These are phyloP conservation scores for Cotoneaster glaucophyllus DNA, from an alignment of 306 rosid genomes.

Conservation along the genomic window DNA sequence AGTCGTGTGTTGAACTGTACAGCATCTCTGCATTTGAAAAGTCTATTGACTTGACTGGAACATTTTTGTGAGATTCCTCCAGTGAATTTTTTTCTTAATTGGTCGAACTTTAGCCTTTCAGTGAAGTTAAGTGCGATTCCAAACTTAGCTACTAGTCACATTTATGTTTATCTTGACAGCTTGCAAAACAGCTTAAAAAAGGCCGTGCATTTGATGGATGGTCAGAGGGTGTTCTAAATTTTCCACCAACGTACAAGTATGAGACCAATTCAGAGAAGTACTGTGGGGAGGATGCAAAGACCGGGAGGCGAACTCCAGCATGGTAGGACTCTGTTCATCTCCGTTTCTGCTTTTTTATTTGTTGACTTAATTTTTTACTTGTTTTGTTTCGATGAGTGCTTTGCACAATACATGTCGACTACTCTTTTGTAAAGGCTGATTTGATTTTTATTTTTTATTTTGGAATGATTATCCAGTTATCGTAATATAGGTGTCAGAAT, in stretches of 20 bases:
- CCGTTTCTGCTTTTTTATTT: not conserved
- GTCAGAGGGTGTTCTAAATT: constrained; percentile 79
- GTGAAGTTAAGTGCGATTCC: not conserved
- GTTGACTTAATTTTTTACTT: not conserved
- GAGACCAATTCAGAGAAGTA: constrained; percentile 74
- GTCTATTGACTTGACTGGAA: not conserved
- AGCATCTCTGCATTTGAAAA: not conserved
- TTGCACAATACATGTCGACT: not conserved
- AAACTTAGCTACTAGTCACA: constrained; percentile 12
- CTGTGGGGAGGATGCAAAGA: constrained; percentile 69
- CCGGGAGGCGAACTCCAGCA: constrained; percentile 76
- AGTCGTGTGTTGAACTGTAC: not conserved
- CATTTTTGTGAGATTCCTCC: not conserved
- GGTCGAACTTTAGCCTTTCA: not conserved
- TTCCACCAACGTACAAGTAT: constrained; percentile 90
- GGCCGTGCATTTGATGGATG: constrained; percentile 86
- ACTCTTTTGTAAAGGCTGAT: not conserved
- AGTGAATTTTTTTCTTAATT: not conserved
- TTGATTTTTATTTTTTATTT: not conserved
- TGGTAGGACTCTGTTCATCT: constrained; percentile 52
- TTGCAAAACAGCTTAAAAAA: constrained; percentile 46
- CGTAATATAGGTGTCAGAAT: not conserved
- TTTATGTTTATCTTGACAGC: constrained; percentile 51
- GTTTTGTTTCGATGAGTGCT: not conserved
- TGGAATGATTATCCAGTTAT: not conserved